Base-by-base conservation (phyloP, 768 basidiomycete genomes). In the Russula emetica region DNA sequence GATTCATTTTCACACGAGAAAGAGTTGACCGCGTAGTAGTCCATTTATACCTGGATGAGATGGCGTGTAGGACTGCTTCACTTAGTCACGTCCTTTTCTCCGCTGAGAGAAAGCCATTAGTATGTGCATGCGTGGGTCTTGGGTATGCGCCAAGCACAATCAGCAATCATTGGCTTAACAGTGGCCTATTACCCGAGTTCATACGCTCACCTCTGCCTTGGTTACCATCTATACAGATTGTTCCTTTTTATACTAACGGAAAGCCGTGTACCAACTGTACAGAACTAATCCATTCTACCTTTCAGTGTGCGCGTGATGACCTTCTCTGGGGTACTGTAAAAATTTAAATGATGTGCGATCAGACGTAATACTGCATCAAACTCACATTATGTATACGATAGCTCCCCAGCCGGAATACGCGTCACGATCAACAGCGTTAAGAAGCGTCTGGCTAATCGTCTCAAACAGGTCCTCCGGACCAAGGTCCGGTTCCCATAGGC, bases 341-440 rank as follows among this genome's bases (percentile, higher is more conserved):
- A 62, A 53, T 59, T 57, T 60, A 52, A 62, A 45, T 64, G 58
- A 64, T 60, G 40, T 55, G 24, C 4, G 26, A 49, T 7, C 65
- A 9, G 62, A 18, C 18, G 45, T 62, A 38, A 50, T 20, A 44
- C 51, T 32, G 49, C 54, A 42, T 42, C 13, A 20, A 42, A 78
- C 92, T 82, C 74, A 96, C 94, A 99, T 90, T 61, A 99, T 79
- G 80, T 98, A 91, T 44, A 99, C 97, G 60, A 97, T 76, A 42
- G 87, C 93, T 49, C 97, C 97, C 94, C 94, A 98, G 64, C 97
- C 97, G 60, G 94, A 97, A 74, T 85, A 92, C 24, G 96, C 94
- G 76, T 98, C 97, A 53, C 97, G 83, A 73, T 99, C 97, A 38
- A 98, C 88, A 6, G 94, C 91, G 71, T 95, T 98, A 75, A 98